phyloP scores from a whole-genome alignment of 2,329 filamentous ascomycete genomes.

The Biscogniauxia sp. region DNA sequence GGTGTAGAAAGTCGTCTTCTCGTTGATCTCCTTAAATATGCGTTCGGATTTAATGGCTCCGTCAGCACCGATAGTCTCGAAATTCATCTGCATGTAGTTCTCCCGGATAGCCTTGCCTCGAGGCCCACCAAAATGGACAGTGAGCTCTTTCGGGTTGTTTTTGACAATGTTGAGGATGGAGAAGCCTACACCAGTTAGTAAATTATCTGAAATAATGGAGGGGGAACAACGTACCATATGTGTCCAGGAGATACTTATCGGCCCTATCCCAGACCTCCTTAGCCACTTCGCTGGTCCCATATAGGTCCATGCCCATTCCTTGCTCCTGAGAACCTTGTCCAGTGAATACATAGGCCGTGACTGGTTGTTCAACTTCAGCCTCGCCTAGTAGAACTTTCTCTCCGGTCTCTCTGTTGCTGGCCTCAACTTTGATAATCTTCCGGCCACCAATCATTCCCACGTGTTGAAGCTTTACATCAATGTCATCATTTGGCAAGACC shows the following conservation, averaged over 20 bases:
- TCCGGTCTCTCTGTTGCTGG: conserved; percentile 90
- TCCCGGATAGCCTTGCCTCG: conserved; percentile 95
- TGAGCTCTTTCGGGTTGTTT: conserved; percentile 99
- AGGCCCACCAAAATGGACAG: conserved; percentile 95
- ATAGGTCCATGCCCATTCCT: conserved; percentile 99
- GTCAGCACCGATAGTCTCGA: conserved; percentile 93
- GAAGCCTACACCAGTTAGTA: conserved; percentile 59
- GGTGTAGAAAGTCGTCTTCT: conserved; percentile 92
- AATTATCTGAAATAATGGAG: not conserved
- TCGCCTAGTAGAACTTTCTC: conserved; percentile 95
- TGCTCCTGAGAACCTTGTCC: conserved; percentile 98
- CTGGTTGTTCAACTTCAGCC: conserved; percentile 96
- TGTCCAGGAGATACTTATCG: conserved; percentile 97
- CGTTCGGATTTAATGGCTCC: conserved; percentile 96
- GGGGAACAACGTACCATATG: conserved; percentile 69
- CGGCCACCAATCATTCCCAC: conserved; percentile 96
- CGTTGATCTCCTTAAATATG: conserved; percentile 97
- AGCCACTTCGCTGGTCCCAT: conserved; percentile 87
- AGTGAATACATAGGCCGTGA: conserved; percentile 96
- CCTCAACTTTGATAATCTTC: conserved; percentile 99
- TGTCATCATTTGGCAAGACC: conserved; percentile 94
- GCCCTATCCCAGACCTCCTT: conserved; percentile 98
- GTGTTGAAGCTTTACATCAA: conserved; percentile 93
- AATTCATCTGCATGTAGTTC: conserved; percentile 99
- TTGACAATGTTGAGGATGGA: conserved; percentile 98